Percentiles rank a stretch among this genome's conserved stretches.
Evolutionary conservation across 1,284 basidiomycete species (phyloP).

Genomic region (Afroboletus lepidellus): DNA sequence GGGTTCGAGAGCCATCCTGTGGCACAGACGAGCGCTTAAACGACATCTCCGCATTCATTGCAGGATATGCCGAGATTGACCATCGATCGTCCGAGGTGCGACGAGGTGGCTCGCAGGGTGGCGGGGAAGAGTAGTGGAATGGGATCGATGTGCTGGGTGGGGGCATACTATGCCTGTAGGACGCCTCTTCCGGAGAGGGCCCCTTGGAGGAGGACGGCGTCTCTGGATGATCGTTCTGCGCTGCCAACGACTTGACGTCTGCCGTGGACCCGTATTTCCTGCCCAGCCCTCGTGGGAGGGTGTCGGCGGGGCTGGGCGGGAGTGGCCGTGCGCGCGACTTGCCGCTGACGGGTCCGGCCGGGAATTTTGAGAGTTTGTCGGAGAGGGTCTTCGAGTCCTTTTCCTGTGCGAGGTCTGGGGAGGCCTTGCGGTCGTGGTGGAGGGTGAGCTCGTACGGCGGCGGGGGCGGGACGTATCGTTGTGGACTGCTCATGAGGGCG

Average conservation of each 20-base stretch:
- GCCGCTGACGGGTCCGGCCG: neutral
- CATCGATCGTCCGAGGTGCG: slow-evolving; percentile 6
- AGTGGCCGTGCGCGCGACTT: slow-evolving; percentile 25
- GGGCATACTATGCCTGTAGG: slow-evolving; percentile 5
- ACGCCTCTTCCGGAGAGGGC: slow-evolving; percentile 5
- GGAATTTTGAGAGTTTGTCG: slow-evolving; percentile 14
- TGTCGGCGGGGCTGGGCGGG: slow-evolving; percentile 21
- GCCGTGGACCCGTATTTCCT: slow-evolving; percentile 19
- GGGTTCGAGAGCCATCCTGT: slow-evolving; percentile 6
- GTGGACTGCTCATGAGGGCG: slow-evolving; percentile 23
- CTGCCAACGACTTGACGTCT: slow-evolving; percentile 10
- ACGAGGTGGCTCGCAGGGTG: slow-evolving; percentile 2
- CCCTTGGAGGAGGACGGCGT: slow-evolving; percentile 12
- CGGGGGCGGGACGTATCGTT: slow-evolving; percentile 37
- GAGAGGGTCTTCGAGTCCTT: slow-evolving; percentile 7
- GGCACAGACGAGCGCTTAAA: slow-evolving; percentile 4
- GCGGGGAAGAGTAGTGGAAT: slow-evolving; percentile 3
- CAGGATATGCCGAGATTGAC: slow-evolving; percentile 3
- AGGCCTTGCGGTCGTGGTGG: slow-evolving; percentile 54
- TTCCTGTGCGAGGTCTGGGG: slow-evolving; percentile 27
- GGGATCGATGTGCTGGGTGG: slow-evolving; percentile 9
- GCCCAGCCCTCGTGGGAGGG: slow-evolving; percentile 16
- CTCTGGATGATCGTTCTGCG: neutral
- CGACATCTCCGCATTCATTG: slow-evolving; percentile 5
- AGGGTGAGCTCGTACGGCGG: slow-evolving; percentile 53